phyloP scores from a whole-genome alignment of 345 rosid genomes.

The Eucalyptus erythrocorys region DNA sequence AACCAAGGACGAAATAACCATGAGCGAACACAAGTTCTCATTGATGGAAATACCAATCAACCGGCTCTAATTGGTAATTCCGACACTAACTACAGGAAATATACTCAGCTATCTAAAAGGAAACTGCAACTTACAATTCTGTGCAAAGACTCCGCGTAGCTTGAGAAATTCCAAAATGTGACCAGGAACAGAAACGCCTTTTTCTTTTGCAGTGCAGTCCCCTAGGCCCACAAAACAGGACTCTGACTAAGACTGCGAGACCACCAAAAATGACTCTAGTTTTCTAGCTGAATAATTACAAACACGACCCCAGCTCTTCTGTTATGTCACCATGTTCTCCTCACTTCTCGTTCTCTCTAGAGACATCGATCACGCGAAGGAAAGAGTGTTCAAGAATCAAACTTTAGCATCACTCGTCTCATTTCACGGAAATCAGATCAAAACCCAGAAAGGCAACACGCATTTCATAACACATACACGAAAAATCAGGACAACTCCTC shows the following conservation, averaged over 20 bases:
- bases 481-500: not conserved
- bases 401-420: not conserved
- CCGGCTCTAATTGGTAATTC: not conserved
- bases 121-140: not conserved
- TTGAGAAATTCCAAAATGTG: not conserved
- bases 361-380: not conserved
- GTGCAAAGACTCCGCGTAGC: not conserved
- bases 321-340: not conserved
- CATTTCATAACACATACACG: not conserved
- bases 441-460: not conserved
- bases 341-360: not conserved
- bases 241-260: not conserved
- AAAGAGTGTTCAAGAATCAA: not conserved
- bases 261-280: not conserved
- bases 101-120: not conserved
- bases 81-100: not conserved
- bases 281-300: not conserved
- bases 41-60: not conserved
- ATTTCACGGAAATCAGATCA: not conserved
- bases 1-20: not conserved
- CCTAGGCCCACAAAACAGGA: not conserved
- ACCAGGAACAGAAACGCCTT: not conserved
- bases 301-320: not conserved
- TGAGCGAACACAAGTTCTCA: not conserved
- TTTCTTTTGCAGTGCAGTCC: not conserved